phyloP scores from a whole-genome alignment of 352 stramenopile genomes.

The Phytophthora aleatoria region DNA sequence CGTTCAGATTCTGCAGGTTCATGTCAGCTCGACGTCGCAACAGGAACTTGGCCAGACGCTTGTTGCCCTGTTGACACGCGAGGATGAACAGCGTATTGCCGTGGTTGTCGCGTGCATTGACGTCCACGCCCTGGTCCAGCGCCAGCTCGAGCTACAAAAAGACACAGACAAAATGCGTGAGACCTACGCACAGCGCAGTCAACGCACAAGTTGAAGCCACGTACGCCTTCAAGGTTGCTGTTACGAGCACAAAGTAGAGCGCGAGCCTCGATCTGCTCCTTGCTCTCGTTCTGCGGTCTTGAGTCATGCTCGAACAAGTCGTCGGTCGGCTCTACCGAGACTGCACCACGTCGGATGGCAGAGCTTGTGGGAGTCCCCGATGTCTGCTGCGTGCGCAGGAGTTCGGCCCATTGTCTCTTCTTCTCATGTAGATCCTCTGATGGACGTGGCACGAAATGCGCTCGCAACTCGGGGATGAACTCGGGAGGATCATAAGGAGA shows the following conservation, averaged over 20 bases:
- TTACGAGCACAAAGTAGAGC: conserved; percentile 75
- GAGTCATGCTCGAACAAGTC: conserved; percentile 52
- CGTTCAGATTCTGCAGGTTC: conserved; percentile 94
- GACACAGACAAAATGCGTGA: conserved; percentile 15
- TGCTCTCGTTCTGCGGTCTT: conserved; percentile 28
- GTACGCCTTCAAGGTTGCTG: conserved; percentile 82
- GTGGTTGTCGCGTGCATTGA: conserved; percentile 93
- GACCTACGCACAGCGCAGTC: neutral
- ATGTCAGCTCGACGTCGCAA: conserved; percentile 92
- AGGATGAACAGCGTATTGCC: conserved; percentile 96
- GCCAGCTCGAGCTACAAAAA: conserved; percentile 75
- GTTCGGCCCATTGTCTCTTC: conserved; percentile 53
- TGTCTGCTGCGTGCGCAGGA: conserved; percentile 26
- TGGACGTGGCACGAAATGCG: conserved; percentile 57
- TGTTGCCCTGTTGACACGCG: conserved; percentile 94
- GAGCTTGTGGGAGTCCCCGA: conserved; percentile 9
- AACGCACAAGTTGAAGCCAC: conserved; percentile 6
- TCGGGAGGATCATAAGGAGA: conserved; percentile 65
- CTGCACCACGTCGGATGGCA: conserved; percentile 17
- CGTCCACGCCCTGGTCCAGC: conserved; percentile 88
- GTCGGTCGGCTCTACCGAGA: conserved; percentile 30
- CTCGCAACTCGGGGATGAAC: conserved; percentile 64
- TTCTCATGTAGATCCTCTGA: conserved; percentile 66
- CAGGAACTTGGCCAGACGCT: conserved; percentile 95
- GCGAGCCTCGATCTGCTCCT: conserved; percentile 52